Evolutionary conservation across 2,329 filamentous ascomycete species (phyloP).

Genomic region (Colletotrichum trifolii): DNA sequence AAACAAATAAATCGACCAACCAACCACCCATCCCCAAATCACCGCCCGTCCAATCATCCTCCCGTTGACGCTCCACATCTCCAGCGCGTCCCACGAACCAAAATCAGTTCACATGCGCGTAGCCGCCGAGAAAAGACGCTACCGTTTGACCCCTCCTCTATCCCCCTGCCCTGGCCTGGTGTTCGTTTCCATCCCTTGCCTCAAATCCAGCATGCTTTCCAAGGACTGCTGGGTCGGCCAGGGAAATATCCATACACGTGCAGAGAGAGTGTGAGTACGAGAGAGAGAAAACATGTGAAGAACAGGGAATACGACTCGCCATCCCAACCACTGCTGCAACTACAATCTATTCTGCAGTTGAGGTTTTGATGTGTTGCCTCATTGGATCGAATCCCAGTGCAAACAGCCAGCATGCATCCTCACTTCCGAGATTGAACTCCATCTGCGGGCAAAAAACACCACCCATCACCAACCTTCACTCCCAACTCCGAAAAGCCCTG

Average conservation of each 20-base stretch:
- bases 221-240: too few species aligned
- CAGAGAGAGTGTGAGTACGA: not conserved
- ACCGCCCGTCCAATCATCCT: not conserved
- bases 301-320: not conserved
- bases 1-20: not conserved
- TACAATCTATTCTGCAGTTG: not conserved
- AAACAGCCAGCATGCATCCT: too few species aligned
- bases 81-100: not conserved
- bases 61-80: not conserved
- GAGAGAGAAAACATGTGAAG: not conserved
- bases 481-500: too few species aligned
- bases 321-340: not conserved
- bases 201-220: not conserved
- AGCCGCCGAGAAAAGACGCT: constrained; percentile 26
- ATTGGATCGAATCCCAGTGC: too few species aligned
- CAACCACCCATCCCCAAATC: not conserved
- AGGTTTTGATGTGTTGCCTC: too few species aligned
- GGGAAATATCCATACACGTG: too few species aligned
- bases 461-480: too few species aligned
- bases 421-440: too few species aligned
- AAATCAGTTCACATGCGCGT: constrained; percentile 21
- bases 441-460: too few species aligned
- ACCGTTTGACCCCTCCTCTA: not conserved
- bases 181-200: not conserved
- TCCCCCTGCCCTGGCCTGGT: not conserved